Conservation (phyloP, 2,329 filamentous ascomycete species). For the Colletotrichum sp. region DNA sequence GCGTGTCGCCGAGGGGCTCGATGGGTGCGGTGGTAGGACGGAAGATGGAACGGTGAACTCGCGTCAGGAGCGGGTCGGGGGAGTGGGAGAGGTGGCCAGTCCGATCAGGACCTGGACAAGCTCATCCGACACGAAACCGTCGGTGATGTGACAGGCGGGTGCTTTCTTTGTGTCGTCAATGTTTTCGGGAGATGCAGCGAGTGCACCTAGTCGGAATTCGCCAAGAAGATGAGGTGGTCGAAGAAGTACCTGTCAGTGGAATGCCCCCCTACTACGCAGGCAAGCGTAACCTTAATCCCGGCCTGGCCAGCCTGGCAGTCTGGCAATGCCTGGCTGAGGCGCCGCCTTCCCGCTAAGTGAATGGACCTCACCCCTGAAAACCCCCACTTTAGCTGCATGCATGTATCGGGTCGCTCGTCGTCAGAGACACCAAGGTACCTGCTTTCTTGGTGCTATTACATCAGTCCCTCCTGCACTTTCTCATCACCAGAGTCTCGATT, state of each 20-base stretch:
- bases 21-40: slow-evolving; percentile 6
- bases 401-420: slow-evolving; percentile 3
- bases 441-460: neutral
- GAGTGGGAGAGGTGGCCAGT: slow-evolving; percentile 13
- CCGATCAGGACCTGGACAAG: slow-evolving; percentile 14
- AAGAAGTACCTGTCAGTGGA: slow-evolving; percentile 17
- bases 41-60: neutral
- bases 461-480: neutral
- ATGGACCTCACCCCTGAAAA: neutral
- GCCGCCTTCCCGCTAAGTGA: slow-evolving; percentile 6
- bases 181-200: neutral
- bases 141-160: neutral
- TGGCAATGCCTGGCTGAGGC: slow-evolving; percentile 4
- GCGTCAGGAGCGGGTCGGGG: neutral
- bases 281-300: slow-evolving; percentile 21
- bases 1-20: slow-evolving; percentile 29
- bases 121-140: slow-evolving; percentile 8
- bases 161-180: slow-evolving; percentile 2
- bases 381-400: neutral
- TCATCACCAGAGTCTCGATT: neutral
- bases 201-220: slow-evolving; percentile 11
- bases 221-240: slow-evolving; percentile 22
- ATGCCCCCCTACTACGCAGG: neutral
- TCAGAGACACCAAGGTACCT: neutral
- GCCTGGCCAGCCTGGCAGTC: slow-evolving; percentile 4